Evolutionary conservation across 495 filamentous ascomycete genomes (phyloP).

Genomic region (Hypoxylon fuscum): DNA sequence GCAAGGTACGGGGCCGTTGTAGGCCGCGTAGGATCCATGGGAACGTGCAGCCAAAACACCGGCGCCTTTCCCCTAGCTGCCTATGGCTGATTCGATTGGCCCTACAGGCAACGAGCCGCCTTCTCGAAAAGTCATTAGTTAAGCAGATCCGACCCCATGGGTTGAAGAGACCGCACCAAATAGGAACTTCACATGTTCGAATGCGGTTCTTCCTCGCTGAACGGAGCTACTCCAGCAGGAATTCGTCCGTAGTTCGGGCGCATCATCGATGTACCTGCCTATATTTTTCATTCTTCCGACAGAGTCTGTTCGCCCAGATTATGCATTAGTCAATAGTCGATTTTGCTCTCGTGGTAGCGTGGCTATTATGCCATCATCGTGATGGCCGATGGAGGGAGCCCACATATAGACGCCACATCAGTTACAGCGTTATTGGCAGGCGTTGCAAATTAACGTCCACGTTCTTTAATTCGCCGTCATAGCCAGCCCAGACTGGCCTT

Average conservation of each 20-base stretch:
- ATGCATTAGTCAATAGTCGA: constrained; percentile 8
- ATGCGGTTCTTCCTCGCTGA: constrained; percentile 7
- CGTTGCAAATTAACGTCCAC: constrained; percentile 13
- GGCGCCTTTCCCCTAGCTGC: constrained; percentile 15
- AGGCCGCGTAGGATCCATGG: constrained; percentile 24
- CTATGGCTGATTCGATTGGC: neutral
- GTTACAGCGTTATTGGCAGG: neutral
- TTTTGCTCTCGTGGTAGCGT: constrained; percentile 1
- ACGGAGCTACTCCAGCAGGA: constrained; percentile 13
- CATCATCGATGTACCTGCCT: constrained; percentile 15
- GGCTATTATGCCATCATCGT: constrained; percentile 9
- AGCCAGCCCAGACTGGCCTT: constrained; percentile 20
- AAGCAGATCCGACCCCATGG: constrained; percentile 19
- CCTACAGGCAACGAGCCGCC: constrained; percentile 12
- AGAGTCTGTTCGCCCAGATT: constrained; percentile 16
- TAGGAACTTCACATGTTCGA: constrained; percentile 13
- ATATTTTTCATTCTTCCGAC: constrained; percentile 6
- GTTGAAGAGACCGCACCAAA: neutral
- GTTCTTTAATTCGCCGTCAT: constrained; percentile 9
- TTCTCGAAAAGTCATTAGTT: constrained; percentile 25
- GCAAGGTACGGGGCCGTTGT: too few species aligned
- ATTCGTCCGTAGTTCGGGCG: constrained; percentile 6
- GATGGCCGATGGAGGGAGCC: neutral
- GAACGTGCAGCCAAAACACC: constrained; percentile 19
- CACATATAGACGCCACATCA: neutral